Percentiles rank a stretch among this genome's conserved stretches.
Evolutionary conservation across 805 yeast genomes (phyloP).

Genomic region (Metschnikowia reukaufii): DNA sequence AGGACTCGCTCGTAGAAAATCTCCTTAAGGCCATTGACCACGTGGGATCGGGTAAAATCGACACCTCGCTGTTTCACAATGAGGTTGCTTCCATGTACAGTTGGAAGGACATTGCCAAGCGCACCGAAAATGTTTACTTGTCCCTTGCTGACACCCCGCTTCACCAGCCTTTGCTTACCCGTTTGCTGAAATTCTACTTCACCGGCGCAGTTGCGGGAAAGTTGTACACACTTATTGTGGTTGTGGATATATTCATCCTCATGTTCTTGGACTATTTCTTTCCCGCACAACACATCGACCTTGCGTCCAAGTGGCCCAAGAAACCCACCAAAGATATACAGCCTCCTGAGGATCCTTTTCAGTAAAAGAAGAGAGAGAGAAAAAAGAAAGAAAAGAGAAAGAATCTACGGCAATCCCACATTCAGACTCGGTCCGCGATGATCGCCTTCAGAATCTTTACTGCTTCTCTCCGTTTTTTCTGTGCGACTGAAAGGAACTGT

Average conservation of each 20-base stretch:
- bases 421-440: too few species aligned
- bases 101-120: conserved; percentile 83
- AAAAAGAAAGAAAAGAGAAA: too few species aligned
- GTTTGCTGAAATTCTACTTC: conserved; percentile 63
- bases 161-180: conserved; percentile 55
- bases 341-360: background rate
- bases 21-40: conserved; percentile 67
- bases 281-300: conserved; percentile 71
- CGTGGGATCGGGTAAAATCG: conserved; percentile 56
- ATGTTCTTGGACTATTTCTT: conserved; percentile 64
- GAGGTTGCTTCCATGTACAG: conserved; percentile 82
- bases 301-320: conserved; percentile 77
- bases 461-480: conserved; percentile 9
- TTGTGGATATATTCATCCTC: conserved; percentile 72
- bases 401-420: too few species aligned
- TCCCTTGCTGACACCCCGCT: conserved; percentile 39
- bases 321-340: conserved; percentile 7
- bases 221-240: conserved; percentile 73
- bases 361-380: too few species aligned
- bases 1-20: conserved; percentile 72
- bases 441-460: conserved; percentile 2
- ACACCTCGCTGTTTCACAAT: conserved; percentile 74
- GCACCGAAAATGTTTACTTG: conserved; percentile 83
- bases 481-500: conserved; percentile 6
- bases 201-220: conserved; percentile 87